phyloP scores from a whole-genome alignment of 495 filamentous ascomycete species.

The Xylaria palmicola region DNA sequence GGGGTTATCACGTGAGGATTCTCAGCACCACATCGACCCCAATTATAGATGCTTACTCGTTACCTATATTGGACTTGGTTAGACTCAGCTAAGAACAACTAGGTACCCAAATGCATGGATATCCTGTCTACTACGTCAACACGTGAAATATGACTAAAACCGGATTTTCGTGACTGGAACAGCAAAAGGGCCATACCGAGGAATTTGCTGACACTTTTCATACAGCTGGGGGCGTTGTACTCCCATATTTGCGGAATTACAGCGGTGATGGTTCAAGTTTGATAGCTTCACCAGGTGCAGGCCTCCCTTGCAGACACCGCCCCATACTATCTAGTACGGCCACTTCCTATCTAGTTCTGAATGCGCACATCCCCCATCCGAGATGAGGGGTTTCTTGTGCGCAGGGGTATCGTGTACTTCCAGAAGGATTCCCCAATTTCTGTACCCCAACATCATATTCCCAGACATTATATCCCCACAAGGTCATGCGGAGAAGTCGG shows the following conservation, averaged over 20 bases:
- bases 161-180: too few species aligned
- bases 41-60: neutral
- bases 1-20: neutral
- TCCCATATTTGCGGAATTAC: neutral
- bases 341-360: neutral
- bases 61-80: neutral
- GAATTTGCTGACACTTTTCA: neutral
- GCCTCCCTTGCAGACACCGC: neutral
- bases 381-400: neutral
- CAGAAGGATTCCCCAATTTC: neutral
- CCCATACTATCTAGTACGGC: neutral
- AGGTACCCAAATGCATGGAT: too few species aligned
- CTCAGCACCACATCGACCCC: neutral
- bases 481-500: conserved; percentile 3
- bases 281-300: neutral
- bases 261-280: neutral
- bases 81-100: neutral
- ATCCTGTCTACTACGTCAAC: too few species aligned
- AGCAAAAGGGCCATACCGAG: neutral
- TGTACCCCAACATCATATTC: neutral
- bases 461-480: neutral
- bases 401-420: neutral
- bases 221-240: neutral
- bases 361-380: neutral
- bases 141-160: too few species aligned